phyloP scores from a whole-genome alignment of 805 yeast genomes.

The Candida insectorum region DNA sequence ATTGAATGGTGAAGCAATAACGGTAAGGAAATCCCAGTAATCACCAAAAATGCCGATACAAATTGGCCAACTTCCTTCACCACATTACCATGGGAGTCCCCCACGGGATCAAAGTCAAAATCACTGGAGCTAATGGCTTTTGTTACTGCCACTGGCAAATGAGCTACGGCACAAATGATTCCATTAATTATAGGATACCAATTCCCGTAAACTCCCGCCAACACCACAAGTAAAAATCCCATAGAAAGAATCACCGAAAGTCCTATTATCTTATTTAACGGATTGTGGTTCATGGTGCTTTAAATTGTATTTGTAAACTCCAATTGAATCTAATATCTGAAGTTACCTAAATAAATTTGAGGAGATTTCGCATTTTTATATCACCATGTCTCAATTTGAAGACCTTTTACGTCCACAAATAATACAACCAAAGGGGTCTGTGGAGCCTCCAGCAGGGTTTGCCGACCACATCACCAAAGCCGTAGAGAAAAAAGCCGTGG shows the following conservation, averaged over 20 bases:
- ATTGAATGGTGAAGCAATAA: slow-evolving; percentile 71
- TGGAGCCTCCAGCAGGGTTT: slow-evolving; percentile 16
- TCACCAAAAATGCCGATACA: slow-evolving; percentile 69
- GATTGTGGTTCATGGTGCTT: slow-evolving; percentile 37
- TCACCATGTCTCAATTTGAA: slow-evolving; percentile 3
- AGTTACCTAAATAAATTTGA: too few species aligned
- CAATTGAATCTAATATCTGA: too few species aligned
- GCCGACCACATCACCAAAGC: slow-evolving; percentile 3
- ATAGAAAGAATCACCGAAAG: slow-evolving; percentile 76
- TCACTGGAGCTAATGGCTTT: slow-evolving; percentile 31
- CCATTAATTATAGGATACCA: slow-evolving; percentile 85
- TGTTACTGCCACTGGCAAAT: slow-evolving; percentile 35
- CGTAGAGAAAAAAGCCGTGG: slow-evolving; percentile 1
- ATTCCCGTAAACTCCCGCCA: slow-evolving; percentile 83
- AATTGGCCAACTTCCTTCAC: slow-evolving; percentile 80
- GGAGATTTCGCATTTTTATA: slow-evolving; percentile 1
- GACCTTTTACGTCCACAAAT: slow-evolving; percentile 13
- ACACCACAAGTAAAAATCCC: slow-evolving; percentile 83
- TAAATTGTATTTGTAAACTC: not conserved
- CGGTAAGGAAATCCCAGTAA: slow-evolving; percentile 74
- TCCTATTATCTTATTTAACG: slow-evolving; percentile 74
- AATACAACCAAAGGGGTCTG: slow-evolving; percentile 8
- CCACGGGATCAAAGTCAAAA: slow-evolving; percentile 40
- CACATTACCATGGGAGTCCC: slow-evolving; percentile 26
- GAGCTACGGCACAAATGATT: slow-evolving; percentile 38